Percentiles rank a stretch among this genome's conserved stretches.
Conservation (phyloP, 1,284 basidiomycete species). For the Trichosporon ovoides region DNA sequence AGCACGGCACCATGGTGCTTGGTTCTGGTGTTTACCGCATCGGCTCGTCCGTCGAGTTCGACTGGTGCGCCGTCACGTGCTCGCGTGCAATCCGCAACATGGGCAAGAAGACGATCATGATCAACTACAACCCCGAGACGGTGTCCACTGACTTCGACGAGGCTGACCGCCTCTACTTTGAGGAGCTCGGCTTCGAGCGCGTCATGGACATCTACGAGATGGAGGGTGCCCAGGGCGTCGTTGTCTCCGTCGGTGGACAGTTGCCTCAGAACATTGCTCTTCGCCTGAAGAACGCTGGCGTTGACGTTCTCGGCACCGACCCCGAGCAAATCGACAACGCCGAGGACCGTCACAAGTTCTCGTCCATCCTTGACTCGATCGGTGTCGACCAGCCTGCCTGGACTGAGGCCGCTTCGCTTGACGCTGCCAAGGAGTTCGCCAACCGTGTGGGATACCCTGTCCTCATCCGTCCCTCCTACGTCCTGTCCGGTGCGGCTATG, state of each 20-base stretch:
- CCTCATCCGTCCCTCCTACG: conserved; percentile 93
- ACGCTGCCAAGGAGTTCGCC: conserved; percentile 88
- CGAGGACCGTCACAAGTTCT: conserved; percentile 99
- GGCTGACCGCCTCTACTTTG: conserved; percentile 97
- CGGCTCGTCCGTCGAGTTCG: conserved; percentile 97
- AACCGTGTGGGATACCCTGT: conserved; percentile 85
- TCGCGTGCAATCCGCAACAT: conserved; percentile 83
- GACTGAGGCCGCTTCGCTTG: conserved; percentile 83
- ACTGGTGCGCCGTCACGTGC: conserved; percentile 99
- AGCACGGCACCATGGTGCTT: conserved; percentile 98
- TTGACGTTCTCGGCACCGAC: conserved; percentile 94
- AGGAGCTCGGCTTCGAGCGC: conserved; percentile 93
- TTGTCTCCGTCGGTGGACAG: conserved; percentile 97
- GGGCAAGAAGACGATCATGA: conserved; percentile 95
- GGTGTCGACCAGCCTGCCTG: conserved; percentile 97
- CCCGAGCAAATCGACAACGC: conserved; percentile 93
- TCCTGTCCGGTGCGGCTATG: conserved; percentile 98
- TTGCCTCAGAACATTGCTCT: conserved; percentile 98
- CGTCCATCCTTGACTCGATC: conserved; percentile 85
- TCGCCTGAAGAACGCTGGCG: conserved; percentile 79
- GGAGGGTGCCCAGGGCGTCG: conserved; percentile 83
- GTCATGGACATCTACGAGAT: conserved; percentile 99
- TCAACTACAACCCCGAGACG: conserved; percentile 99
- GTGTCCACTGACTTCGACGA: conserved; percentile 99
- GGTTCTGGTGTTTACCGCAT: conserved; percentile 98